Evolutionary conservation across 805 yeast genomes (phyloP).

Genomic region (Candida methanosorbosa): DNA sequence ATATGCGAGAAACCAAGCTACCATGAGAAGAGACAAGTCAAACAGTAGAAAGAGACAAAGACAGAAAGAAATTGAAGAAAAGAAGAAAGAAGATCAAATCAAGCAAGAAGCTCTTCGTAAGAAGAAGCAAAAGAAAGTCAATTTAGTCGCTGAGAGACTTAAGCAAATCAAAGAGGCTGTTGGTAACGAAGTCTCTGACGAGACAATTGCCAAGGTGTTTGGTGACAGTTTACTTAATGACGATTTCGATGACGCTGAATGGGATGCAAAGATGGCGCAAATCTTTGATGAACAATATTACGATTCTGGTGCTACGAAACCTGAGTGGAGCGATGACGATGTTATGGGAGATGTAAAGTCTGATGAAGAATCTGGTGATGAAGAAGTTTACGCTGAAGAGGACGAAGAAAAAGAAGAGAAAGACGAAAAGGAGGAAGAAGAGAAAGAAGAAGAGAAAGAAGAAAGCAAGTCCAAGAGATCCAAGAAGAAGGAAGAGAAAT

Average conservation of each 20-base stretch:
- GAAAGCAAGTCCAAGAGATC: conserved; percentile 39
- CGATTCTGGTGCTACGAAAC: conserved; percentile 42
- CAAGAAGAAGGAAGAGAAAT: conserved; percentile 44
- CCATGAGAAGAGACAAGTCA: conserved; percentile 73
- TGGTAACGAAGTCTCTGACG: conserved; percentile 56
- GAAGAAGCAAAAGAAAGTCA: conserved; percentile 69
- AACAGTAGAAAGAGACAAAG: conserved; percentile 76
- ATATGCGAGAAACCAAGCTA: conserved; percentile 91
- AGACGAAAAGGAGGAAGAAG: conserved; percentile 12
- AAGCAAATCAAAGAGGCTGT: conserved; percentile 57
- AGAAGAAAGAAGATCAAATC: conserved; percentile 40
- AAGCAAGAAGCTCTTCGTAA: conserved; percentile 55
- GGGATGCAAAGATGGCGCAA: conserved; percentile 83
- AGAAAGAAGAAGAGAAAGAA: conserved; percentile 15
- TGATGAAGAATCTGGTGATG: conserved; percentile 10
- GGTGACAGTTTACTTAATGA: conserved; percentile 73
- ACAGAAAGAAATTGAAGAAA: conserved; percentile 54
- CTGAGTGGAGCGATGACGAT: conserved; percentile 59
- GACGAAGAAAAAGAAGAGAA: conserved; percentile 32
- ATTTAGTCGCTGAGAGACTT: conserved; percentile 66
- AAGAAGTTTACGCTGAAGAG: conserved; percentile 29
- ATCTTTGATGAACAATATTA: conserved; percentile 83
- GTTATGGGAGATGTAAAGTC: conserved; percentile 35
- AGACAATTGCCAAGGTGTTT: conserved; percentile 52
- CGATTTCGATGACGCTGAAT: conserved; percentile 82